Conservation (phyloP, 2,329 filamentous ascomycete species). For the Xylaria sp. region DNA sequence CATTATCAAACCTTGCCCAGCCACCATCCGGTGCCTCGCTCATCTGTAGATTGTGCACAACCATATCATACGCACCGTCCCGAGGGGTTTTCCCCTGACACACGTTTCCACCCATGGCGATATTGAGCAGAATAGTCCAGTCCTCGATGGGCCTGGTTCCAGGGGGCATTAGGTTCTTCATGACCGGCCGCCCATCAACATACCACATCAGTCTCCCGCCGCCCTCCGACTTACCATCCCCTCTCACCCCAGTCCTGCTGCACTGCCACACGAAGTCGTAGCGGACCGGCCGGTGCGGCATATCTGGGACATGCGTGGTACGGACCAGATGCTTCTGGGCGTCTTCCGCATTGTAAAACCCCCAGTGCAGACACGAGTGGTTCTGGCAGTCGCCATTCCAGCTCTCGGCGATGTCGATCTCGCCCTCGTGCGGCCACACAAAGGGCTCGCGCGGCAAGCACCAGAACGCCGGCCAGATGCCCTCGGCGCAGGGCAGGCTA, state of each 20-base stretch:
- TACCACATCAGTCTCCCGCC: slow-evolving; percentile 66
- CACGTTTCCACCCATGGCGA: slow-evolving; percentile 72
- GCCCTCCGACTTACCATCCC: slow-evolving; percentile 56
- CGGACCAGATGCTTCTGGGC: slow-evolving; percentile 66
- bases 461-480: slow-evolving; percentile 73
- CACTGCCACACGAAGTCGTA: slow-evolving; percentile 69
- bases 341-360: slow-evolving; percentile 64
- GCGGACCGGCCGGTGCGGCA: slow-evolving; percentile 59
- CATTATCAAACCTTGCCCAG: slow-evolving; percentile 64
- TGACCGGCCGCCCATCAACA: slow-evolving; percentile 66
- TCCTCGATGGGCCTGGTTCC: slow-evolving; percentile 67
- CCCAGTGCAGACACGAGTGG: slow-evolving; percentile 70
- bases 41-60: slow-evolving; percentile 64
- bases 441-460: slow-evolving; percentile 68
- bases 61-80: slow-evolving; percentile 67
- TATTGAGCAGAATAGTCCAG: slow-evolving; percentile 66
- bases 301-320: slow-evolving; percentile 61
- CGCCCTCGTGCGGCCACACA: slow-evolving; percentile 68
- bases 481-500: slow-evolving; percentile 63
- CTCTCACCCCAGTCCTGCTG: slow-evolving; percentile 55
- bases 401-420: slow-evolving; percentile 70
- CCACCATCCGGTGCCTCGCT: slow-evolving; percentile 65
- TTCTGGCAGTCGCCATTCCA: slow-evolving; percentile 69
- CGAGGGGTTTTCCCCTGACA: slow-evolving; percentile 62
- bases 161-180: slow-evolving; percentile 64